Evolutionary conservation across 768 basidiomycete species (phyloP).

Genomic region (Calvatia gigantea): DNA sequence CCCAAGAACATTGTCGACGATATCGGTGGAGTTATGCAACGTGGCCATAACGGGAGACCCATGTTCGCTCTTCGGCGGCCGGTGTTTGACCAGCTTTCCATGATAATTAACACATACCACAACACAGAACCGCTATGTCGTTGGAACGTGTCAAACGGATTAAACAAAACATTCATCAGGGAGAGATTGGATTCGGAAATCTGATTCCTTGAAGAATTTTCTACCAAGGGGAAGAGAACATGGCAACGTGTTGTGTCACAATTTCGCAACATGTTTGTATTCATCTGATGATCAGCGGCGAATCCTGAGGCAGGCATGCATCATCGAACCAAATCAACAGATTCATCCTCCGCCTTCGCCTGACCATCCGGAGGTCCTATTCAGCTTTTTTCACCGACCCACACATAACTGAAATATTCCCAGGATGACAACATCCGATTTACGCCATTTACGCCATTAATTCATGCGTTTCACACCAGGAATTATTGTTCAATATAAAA

Average conservation of each 20-base stretch:
- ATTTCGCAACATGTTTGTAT: neutral
- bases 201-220: no score
- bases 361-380: neutral
- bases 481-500: neutral
- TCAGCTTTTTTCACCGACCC: neutral
- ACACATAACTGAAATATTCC: neutral
- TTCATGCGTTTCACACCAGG: neutral
- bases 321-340: neutral
- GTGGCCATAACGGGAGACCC: no score
- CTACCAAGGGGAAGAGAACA: no score
- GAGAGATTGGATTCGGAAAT: no score
- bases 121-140: no score
- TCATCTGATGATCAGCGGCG: no score
- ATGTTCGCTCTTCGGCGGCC: no score
- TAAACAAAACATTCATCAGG: no score
- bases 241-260: neutral
- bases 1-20: no score
- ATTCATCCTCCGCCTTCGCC: neutral
- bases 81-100: neutral
- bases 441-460: neutral
- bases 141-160: no score
- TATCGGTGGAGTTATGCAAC: no score
- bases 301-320: neutral
- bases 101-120: neutral
- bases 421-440: neutral